A percentile compares a stretch with the other conserved stretches of the same genome.
These are phyloP conservation scores for Fusarium tanahbumbuense DNA, from an alignment of 2,329 filamentous ascomycete genomes.

Conservation along the genomic window DNA sequence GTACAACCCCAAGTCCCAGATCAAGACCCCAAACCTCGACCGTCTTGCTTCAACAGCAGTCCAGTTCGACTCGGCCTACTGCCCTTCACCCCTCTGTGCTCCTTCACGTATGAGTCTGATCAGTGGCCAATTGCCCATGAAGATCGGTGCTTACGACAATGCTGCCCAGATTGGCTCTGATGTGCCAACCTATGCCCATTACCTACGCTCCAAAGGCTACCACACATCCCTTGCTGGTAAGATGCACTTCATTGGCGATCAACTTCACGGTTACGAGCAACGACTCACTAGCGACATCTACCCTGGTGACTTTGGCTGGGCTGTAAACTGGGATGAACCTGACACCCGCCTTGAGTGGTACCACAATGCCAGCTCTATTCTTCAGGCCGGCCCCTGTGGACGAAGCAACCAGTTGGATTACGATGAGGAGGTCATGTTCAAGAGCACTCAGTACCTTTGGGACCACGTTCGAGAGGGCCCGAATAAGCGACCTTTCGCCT, in stretches of 20 bases:
- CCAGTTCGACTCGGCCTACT: slow-evolving; percentile 94
- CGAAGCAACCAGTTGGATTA: slow-evolving; percentile 96
- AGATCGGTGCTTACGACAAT: slow-evolving; percentile 93
- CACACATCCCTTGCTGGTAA: slow-evolving; percentile 93
- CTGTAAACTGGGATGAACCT: slow-evolving; percentile 94
- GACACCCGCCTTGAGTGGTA: slow-evolving; percentile 91
- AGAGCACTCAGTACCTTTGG: slow-evolving; percentile 88
- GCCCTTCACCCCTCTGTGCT: slow-evolving; percentile 91
- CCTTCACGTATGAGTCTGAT: slow-evolving; percentile 96
- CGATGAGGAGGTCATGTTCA: slow-evolving; percentile 96
- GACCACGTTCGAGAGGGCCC: slow-evolving; percentile 87
- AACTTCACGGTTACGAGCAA: slow-evolving; percentile 93
- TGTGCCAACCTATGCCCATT: slow-evolving; percentile 91
- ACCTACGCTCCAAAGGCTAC: slow-evolving; percentile 85
- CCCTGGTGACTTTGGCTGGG: slow-evolving; percentile 93
- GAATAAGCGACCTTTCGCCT: slow-evolving; percentile 79
- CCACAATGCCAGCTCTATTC: slow-evolving; percentile 93
- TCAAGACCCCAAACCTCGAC: slow-evolving; percentile 92
- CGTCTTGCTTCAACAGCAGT: slow-evolving; percentile 83
- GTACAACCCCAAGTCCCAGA: slow-evolving; percentile 88
- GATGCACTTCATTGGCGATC: slow-evolving; percentile 97
- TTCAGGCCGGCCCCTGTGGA: slow-evolving; percentile 88
- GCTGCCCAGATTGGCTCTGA: slow-evolving; percentile 86
- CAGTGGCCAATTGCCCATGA: slow-evolving; percentile 89
- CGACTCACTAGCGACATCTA: slow-evolving; percentile 96